Evolutionary conservation across 2,329 filamentous ascomycete genomes (phyloP).

Genomic region (Hirsutella minnesotensis): DNA sequence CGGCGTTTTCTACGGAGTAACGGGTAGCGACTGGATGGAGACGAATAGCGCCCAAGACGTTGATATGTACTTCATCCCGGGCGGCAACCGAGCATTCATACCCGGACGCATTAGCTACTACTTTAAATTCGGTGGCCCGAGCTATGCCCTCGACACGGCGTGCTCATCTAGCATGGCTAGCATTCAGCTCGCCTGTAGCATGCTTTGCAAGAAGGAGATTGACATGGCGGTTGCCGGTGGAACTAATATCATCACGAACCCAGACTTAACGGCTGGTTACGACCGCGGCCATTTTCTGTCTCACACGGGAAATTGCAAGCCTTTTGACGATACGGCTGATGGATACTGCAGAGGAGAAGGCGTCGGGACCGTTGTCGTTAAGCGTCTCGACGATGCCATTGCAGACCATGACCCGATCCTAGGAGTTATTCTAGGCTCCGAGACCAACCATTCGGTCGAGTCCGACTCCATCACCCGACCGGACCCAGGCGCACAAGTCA

Average conservation of each 20-base stretch:
- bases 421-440: conserved; percentile 62
- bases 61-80: conserved; percentile 41
- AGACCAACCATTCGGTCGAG: conserved; percentile 47
- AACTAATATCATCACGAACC: conserved; percentile 66
- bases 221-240: conserved; percentile 75
- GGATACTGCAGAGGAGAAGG: conserved; percentile 75
- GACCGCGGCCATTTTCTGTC: conserved; percentile 76
- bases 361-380: conserved; percentile 63
- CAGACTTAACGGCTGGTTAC: no score
- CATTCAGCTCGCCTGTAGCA: conserved; percentile 58
- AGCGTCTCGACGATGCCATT: conserved; percentile 67
- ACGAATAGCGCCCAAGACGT: conserved; percentile 63
- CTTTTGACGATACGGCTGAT: conserved; percentile 69
- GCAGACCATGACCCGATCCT: conserved; percentile 66
- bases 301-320: conserved; percentile 42
- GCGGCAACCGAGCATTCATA: conserved; percentile 24
- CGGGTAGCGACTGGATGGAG: conserved; percentile 67
- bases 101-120: conserved; percentile 46
- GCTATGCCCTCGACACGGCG: conserved; percentile 61
- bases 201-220: conserved; percentile 58
- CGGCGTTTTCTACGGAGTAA: conserved; percentile 65
- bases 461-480: conserved; percentile 77
- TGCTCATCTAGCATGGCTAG: conserved; percentile 65
- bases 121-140: conserved; percentile 65
- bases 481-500: conserved; percentile 63